Evolutionary conservation across 192 early-diverging fungal genomes (phyloP).

Genomic region (Entrophospora sp.): DNA sequence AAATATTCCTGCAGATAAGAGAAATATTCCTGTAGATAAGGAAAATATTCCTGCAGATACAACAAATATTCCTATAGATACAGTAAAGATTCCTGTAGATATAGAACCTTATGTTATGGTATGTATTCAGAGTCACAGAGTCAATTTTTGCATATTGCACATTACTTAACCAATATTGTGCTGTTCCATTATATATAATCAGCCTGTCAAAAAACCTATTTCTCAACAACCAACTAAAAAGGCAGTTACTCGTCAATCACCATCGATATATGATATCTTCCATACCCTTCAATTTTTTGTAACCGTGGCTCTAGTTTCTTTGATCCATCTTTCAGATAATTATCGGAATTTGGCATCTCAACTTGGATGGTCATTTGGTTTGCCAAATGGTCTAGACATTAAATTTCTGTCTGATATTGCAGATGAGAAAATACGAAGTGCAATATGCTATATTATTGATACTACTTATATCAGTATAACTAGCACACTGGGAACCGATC

Average conservation of each 20-base stretch:
- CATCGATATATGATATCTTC: constrained; percentile 10
- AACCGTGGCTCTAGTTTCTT: constrained; percentile 3
- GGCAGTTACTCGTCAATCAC: too few species aligned
- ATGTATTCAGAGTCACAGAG: too few species aligned
- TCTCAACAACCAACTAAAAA: background rate
- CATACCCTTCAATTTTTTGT: constrained; percentile 6
- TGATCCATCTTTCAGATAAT: background rate
- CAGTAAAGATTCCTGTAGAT: too few species aligned
- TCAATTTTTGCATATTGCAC: too few species aligned
- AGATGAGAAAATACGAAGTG: background rate
- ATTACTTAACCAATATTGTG: background rate
- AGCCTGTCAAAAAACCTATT: background rate
- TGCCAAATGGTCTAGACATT: background rate
- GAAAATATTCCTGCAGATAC: too few species aligned
- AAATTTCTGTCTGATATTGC: background rate
- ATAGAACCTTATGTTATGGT: too few species aligned
- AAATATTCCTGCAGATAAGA: background rate
- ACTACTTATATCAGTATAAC: too few species aligned
- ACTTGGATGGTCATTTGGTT: background rate
- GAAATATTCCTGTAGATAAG: background rate
- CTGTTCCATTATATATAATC: background rate
- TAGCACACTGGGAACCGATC: too few species aligned
- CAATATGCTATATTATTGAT: background rate
- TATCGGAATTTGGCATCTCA: background rate
- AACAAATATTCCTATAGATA: too few species aligned